A percentile compares a stretch with the other conserved stretches of the same genome.
These are phyloP conservation scores for Komagataella pseudopastoris DNA, from an alignment of 805 yeast species.

Conservation along the genomic window DNA sequence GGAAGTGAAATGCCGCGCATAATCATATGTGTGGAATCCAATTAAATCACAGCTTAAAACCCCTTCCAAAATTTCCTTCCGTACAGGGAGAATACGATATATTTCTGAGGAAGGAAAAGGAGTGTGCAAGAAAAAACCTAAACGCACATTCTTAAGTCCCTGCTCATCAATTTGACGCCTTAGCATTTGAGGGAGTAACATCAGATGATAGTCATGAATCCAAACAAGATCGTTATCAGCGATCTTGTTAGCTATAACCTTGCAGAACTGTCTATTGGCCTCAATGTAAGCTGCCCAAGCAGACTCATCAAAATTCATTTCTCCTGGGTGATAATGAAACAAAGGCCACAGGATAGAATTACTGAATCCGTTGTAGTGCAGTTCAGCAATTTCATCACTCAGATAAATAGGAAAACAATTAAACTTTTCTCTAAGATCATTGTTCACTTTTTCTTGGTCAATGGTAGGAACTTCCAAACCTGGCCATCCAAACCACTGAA, in stretches of 20 bases:
- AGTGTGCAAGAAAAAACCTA: conserved; percentile 93
- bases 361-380: conserved; percentile 93
- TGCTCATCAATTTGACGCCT: conserved; percentile 42
- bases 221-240: conserved; percentile 82
- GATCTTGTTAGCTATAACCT: conserved; percentile 53
- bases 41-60: conserved; percentile 87
- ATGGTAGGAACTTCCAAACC: conserved; percentile 74
- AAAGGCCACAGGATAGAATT: conserved; percentile 96
- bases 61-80: conserved; percentile 84
- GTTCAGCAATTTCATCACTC: conserved; percentile 81
- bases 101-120: conserved; percentile 98
- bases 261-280: conserved; percentile 77
- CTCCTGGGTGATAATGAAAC: conserved; percentile 98
- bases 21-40: conserved; percentile 99
- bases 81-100: conserved; percentile 88
- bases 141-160: conserved; percentile 40
- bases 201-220: conserved; percentile 97
- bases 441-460: conserved; percentile 56
- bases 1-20: conserved; percentile 89
- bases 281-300: conserved; percentile 98
- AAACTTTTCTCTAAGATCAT: conserved; percentile 63
- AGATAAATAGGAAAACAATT: conserved; percentile 84
- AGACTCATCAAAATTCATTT: conserved; percentile 92
- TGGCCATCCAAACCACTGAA: conserved; percentile 99
- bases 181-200: conserved; percentile 86